A percentile compares a stretch with the other conserved stretches of the same genome.
Evolutionary conservation across 192 early-diverging fungal genomes (phyloP).

Genomic region (Neocallimastix lanati): DNA sequence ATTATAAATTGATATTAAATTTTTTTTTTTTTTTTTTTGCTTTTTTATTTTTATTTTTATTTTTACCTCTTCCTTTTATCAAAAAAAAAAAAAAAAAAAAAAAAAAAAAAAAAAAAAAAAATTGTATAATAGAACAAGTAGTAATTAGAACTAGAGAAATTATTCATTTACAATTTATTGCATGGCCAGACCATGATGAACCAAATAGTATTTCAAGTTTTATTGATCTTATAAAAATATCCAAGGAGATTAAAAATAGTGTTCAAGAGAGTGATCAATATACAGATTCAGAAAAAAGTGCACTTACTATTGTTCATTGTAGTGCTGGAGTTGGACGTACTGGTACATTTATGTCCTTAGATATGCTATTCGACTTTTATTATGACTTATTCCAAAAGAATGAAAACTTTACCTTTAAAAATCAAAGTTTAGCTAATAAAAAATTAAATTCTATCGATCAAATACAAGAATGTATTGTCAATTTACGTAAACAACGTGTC

Average conservation of each 20-base stretch:
- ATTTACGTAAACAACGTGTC: constrained; percentile 56
- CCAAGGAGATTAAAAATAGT: neutral
- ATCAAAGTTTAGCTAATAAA: neutral
- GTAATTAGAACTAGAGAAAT: neutral
- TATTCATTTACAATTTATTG: neutral
- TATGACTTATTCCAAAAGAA: constrained; percentile 4
- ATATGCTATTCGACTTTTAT: constrained; percentile 3
- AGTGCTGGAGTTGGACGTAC: constrained; percentile 36
- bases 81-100: too few species aligned
- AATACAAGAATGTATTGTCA: neutral
- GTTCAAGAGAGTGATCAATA: neutral
- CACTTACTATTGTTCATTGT: constrained; percentile 32
- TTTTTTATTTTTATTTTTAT: too few species aligned
- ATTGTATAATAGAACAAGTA: neutral
- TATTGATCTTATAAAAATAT: neutral
- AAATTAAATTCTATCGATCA: neutral
- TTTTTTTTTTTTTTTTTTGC: too few species aligned
- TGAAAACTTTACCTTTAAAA: neutral
- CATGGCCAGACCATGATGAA: neutral
- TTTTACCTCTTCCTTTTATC: too few species aligned
- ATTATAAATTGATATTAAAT: too few species aligned
- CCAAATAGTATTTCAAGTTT: neutral
- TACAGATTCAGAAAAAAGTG: neutral
- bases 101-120: too few species aligned
- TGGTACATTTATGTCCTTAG: constrained; percentile 27